phyloP scores from a whole-genome alignment of 1,284 basidiomycete species.

The Apiotrichum porosum region DNA sequence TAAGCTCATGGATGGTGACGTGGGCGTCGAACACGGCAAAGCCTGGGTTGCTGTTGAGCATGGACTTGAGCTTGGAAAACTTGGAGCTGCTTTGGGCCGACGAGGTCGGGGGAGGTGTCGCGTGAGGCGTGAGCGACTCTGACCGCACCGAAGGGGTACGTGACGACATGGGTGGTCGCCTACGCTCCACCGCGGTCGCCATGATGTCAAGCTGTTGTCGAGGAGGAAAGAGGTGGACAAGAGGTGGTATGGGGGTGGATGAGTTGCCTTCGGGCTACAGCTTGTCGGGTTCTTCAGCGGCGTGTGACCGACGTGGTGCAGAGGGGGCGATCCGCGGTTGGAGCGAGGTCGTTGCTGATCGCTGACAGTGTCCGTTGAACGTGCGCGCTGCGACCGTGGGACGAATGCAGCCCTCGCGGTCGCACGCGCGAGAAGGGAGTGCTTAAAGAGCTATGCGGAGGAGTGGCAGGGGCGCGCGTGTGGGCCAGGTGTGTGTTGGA shows the following conservation, averaged over 20 bases:
- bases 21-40: slow-evolving; percentile 31
- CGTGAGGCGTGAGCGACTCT: not conserved
- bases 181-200: not conserved
- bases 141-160: not conserved
- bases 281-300: no score
- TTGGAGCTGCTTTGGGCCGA: not conserved
- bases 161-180: not conserved
- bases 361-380: no score
- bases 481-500: no score
- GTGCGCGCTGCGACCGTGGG: no score
- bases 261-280: no score
- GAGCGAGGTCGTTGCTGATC: no score
- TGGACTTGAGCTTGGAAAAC: slow-evolving; percentile 5
- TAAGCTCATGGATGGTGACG: slow-evolving; percentile 37
- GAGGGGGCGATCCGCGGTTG: no score
- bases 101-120: not conserved
- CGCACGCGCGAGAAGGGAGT: no score
- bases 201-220: not conserved
- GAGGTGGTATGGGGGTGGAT: not conserved
- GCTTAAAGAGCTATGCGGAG: no score
- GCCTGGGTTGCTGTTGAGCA: slow-evolving; percentile 22
- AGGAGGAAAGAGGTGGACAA: not conserved
- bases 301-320: no score
- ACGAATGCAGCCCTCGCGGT: no score
- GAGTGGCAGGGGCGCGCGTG: no score